Evolutionary conservation across 495 filamentous ascomycete genomes (phyloP), one percentile per base, ranked within the genome.

Genomic region (Pyrenula aspistea): DNA sequence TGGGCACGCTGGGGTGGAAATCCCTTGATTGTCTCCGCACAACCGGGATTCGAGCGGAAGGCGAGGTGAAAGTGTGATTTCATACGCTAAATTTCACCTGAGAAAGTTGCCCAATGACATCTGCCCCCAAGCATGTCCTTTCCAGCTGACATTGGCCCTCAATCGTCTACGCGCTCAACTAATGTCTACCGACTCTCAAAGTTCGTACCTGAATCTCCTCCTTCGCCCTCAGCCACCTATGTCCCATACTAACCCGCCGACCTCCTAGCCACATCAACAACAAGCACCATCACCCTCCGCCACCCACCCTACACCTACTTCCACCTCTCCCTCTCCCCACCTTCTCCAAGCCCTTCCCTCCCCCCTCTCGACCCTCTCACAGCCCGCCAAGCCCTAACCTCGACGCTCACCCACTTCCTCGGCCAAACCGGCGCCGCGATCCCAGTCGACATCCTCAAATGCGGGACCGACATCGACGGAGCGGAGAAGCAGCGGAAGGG

Each of bases 361-460:
- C 42, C 42, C 19, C 50, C 50, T 20, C 71, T 92, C 31, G 91
- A 96, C 70, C 73, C 77, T 24, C 76, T 95, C 31, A 91, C 88
- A 51, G 79, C 82, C 25, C 84, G 84, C 42, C 79, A 85, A 0
- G 82, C 89, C 62, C 82, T 93, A 53, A 84, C 80, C 21, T 68
- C 85, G 24, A 86, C 90, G 0, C 73, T 96, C 0, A 78, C 77
- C 10, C 87, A 91, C 63, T 95, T 88, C 70, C 81, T 96, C 20
- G 92, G 92, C 10, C 62, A 86, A 25, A 81, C 81, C 1, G 92
- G 92, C 25, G 74, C 85, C 2, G 80, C 85, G 1, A 89, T 96
- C 21, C 73, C 85, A 0, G 69, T 96, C 58, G 92, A 96, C 62
- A 84, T 96, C 25, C 74, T 96, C 8, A 82, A 87, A 59, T 36